These are phyloP conservation scores for Naegleria gruberi DNA, from an alignment of 208 protist species.

Conservation along the genomic window DNA sequence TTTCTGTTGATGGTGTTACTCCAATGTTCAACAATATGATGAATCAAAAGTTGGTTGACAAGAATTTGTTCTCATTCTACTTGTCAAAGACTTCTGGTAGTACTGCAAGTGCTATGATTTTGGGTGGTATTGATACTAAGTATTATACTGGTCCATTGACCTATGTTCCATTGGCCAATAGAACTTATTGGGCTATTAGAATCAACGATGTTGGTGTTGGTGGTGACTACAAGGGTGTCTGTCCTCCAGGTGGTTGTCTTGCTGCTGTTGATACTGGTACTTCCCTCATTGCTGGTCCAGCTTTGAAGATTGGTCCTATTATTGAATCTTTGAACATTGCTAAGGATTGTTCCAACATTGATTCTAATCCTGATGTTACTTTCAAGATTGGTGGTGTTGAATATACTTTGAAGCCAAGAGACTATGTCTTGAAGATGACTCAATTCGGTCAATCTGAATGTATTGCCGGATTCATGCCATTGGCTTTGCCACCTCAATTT, in stretches of 20 bases:
- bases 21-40: conserved; percentile 44
- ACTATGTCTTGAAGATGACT: conserved; percentile 73
- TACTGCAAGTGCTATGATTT: conserved; percentile 43
- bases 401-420: conserved; percentile 54
- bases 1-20: conserved; percentile 61
- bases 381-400: conserved; percentile 53
- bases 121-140: conserved; percentile 67
- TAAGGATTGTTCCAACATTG: conserved; percentile 44
- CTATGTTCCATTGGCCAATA: conserved; percentile 66
- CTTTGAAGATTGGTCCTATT: conserved; percentile 35
- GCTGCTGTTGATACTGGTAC: conserved; percentile 84
- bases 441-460: conserved; percentile 43
- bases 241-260: conserved; percentile 26
- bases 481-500: conserved; percentile 46
- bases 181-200: conserved; percentile 77
- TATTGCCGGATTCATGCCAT: conserved; percentile 56
- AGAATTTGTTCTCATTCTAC: conserved; percentile 44
- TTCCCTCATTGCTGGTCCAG: conserved; percentile 78
- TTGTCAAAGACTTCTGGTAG: conserved; percentile 21
- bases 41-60: conserved; percentile 42
- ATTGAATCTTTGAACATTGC: conserved; percentile 47
- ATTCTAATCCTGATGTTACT: conserved; percentile 56
- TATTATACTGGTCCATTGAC: conserved; percentile 63
- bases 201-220: conserved; percentile 47
- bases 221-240: conserved; percentile 41